phyloP scores from a whole-genome alignment of 2,329 filamentous ascomycete genomes.

The Podosphaera aphanis region DNA sequence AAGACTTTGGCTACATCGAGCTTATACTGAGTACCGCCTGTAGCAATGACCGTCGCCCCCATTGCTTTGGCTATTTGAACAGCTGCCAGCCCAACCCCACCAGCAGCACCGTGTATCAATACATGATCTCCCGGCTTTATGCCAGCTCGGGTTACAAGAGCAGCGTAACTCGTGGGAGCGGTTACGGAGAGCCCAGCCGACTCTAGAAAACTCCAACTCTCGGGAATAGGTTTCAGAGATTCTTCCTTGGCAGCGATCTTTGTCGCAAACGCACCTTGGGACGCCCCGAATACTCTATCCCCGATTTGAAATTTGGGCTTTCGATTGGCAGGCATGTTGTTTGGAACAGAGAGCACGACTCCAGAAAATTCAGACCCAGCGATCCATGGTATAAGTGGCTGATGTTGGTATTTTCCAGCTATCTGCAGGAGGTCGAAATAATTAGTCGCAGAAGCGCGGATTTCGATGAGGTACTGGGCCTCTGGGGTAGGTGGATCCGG shows the following conservation, averaged over 20 bases:
- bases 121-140: conserved; percentile 67
- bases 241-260: conserved; percentile 44
- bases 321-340: conserved; percentile 18
- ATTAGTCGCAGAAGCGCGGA: conserved; percentile 74
- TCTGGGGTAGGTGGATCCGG: conserved; percentile 48
- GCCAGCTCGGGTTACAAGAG: conserved; percentile 52
- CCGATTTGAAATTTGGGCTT: conserved; percentile 47
- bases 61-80: conserved; percentile 86
- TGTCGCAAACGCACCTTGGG: conserved; percentile 69
- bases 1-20: conserved; percentile 55
- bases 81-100: conserved; percentile 73
- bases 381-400: conserved; percentile 68
- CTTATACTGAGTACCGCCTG: conserved; percentile 61
- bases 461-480: conserved; percentile 64
- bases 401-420: conserved; percentile 83
- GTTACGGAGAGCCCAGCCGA: conserved; percentile 82
- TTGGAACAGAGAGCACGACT: conserved; percentile 43
- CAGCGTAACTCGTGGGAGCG: conserved; percentile 71
- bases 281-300: conserved; percentile 65
- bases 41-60: conserved; percentile 81
- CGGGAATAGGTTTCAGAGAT: conserved; percentile 47
- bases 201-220: conserved; percentile 62
- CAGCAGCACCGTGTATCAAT: conserved; percentile 76
- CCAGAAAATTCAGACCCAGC: conserved; percentile 76
- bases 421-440: conserved; percentile 96